Base-by-base conservation (phyloP, 495 filamentous ascomycete genomes). In the Penicillium crystallinum region DNA sequence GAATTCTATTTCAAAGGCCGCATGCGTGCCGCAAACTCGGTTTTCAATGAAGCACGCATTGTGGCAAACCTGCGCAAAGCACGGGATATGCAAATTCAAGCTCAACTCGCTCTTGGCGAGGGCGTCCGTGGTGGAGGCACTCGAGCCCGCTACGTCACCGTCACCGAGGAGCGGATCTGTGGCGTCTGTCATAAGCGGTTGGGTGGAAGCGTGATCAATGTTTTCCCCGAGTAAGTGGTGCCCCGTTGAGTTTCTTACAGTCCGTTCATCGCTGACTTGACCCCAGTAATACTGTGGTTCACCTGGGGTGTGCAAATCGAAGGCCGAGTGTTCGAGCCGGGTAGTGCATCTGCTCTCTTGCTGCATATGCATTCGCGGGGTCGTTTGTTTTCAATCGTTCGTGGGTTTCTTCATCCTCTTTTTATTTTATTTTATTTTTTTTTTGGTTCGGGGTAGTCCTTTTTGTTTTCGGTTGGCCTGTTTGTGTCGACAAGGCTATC, bases 1-100 rank as follows among this genome's bases (percentile, higher is more conserved):
- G 88, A 92, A 61, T 86, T 83, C 10, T 98, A 98, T 67, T 97
- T 98, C 76, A 84, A 84, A 44, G 89, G 91, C 19, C 83, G 91
- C 18, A 95, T 97, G 62, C 86, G 95, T 27, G 81, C 83, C n/a
- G 89, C 90, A 15, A 96, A 88, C 58, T 84, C 83, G 14, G 74
- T 87, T 4, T 77, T 91, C 45, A 90, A 87, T 52, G 87, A 96
- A 66, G 81, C 81, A 25, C 77, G 84, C 15, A 80, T 97, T n/a
- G 81, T 88, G 18, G 82, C 83, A 2, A 82, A 81, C 18, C 64
- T 98, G 55, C 74, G 84, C 11, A 89, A 84, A 62, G 84, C 83
- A n/a, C 79, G 86, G 51, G 79, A 87, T 6, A 82, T 89, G 17
- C 80, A 81, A 44, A 81, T 81, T 25, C 86, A 96, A 56, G 81